phyloP scores from a whole-genome alignment of 306 rosid species.

The Hippophae rhamnoides region DNA sequence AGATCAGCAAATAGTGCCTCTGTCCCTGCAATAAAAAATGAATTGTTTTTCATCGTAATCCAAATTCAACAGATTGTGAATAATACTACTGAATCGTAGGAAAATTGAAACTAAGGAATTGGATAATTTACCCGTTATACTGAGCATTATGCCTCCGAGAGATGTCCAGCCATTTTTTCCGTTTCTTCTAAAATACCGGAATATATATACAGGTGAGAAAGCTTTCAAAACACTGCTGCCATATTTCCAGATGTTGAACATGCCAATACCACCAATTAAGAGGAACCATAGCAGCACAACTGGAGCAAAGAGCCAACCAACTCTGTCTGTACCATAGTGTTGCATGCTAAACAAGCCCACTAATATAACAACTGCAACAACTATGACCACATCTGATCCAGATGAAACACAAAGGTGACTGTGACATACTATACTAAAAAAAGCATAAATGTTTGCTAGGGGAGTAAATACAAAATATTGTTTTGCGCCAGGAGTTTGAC shows the following conservation, averaged over 20 bases:
- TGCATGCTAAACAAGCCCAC: conserved; percentile 89
- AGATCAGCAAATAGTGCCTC: conserved; percentile 97
- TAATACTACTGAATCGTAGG: background rate
- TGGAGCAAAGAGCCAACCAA: conserved; percentile 99
- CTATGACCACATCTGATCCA: conserved; percentile 60
- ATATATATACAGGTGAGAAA: conserved; percentile 69
- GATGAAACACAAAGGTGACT: background rate
- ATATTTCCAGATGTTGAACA: conserved; percentile 74
- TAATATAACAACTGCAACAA: conserved; percentile 80
- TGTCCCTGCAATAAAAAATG: conserved; percentile 59
- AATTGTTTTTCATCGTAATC: conserved; percentile 16
- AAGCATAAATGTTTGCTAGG: conserved; percentile 5
- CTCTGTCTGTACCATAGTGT: conserved; percentile 90
- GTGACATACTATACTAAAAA: conserved; percentile 1
- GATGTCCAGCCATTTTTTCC: conserved; percentile 79
- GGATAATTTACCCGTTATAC: conserved; percentile 71
- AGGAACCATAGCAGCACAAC: conserved; percentile 93
- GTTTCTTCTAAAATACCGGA: conserved; percentile 63
- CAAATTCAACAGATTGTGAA: conserved; percentile 12
- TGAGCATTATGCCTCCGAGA: conserved; percentile 91
- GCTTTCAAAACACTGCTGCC: conserved; percentile 70
- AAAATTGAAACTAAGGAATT: background rate
- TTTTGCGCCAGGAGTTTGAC: conserved; percentile 18
- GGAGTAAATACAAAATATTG: conserved; percentile 7
- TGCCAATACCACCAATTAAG: conserved; percentile 85